Evolutionary conservation across 768 basidiomycete genomes (phyloP), one percentile per base, ranked within the genome.

Genomic region (Naematelia aurantialba): DNA sequence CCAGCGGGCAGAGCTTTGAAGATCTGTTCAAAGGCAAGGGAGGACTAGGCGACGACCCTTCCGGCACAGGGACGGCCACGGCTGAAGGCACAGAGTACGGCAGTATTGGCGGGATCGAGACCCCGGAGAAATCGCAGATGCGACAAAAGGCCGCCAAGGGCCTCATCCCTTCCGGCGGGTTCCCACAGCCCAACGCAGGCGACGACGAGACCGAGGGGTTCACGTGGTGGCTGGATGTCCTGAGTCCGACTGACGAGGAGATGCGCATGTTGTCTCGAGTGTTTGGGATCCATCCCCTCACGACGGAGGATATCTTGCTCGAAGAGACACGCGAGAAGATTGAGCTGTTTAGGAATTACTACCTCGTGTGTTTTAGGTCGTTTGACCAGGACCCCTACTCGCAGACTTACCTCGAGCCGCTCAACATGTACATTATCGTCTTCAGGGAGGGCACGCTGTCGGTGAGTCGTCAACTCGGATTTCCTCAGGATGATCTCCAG

Each of bases 251-350:
- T 0, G 96, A 99, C 63, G 91, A 93, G 49, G 96, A 99, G 78
- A 98, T 99, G 96, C 90, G 90, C 75, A 85, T 93, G 81, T 81
- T 99, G 13, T 89, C 88, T 79, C 90, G 68, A 39, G 80, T 94
- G 10, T 99, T 98, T 78, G 84, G 83, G 19, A 96, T 99, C 70
- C 96, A 99, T 79, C 96, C 96, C 2, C 82, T 99, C 65, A 99
- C 96, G 3, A 94, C 94, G 19, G 96, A 99, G 81, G 96, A 99
- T 81, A 98, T 99, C 74, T 87, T 89, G 72, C 96, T 98, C 88
- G 96, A 99, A 78, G 96, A 99, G 80, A 89, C 93, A 42, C 91
- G 96, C 71, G 96, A 99, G 81, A 99, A 99, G 82, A 99, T 99
- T 68, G 96, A 99, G 76, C 84, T 99, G 19, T 99, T 98, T 83